A percentile compares a stretch with the other conserved stretches of the same genome.
phyloP scores from a whole-genome alignment of 352 stramenopile species.

The Globisporangium paddicum region DNA sequence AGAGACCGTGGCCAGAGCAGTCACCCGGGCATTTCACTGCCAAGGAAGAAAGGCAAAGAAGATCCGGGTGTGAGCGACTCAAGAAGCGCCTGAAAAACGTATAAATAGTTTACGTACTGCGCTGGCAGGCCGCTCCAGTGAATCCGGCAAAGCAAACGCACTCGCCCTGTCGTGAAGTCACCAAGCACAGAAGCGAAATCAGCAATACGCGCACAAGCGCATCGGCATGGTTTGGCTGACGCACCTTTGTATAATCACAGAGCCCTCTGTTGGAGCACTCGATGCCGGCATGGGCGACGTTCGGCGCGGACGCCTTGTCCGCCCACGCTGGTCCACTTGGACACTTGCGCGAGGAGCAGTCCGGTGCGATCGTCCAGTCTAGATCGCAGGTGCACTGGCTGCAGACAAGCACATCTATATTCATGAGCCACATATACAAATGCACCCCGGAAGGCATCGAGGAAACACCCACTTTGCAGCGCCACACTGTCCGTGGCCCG shows the following conservation, averaged over 20 bases:
- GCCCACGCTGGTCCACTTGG: constrained; percentile 66
- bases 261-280: constrained; percentile 67
- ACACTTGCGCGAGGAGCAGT: constrained; percentile 71
- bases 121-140: constrained; percentile 53
- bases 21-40: constrained; percentile 52
- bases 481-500: constrained; percentile 48
- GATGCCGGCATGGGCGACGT: constrained; percentile 39
- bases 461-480: constrained; percentile 30
- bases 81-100: background rate
- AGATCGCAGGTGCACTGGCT: constrained; percentile 70
- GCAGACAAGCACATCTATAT: background rate
- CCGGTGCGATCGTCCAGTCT: constrained; percentile 52
- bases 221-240: background rate
- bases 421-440: background rate
- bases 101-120: constrained; percentile 21
- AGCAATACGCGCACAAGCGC: background rate
- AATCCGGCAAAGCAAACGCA: constrained; percentile 55
- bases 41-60: background rate
- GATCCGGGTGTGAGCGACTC: background rate
- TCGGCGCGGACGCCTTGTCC: constrained; percentile 66
- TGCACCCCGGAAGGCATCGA: background rate
- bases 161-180: constrained; percentile 26
- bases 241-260: constrained; percentile 53
- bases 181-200: background rate
- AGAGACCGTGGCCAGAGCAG: constrained; percentile 60